Conservation (phyloP, 805 yeast species). For the Ogataea corticis region DNA sequence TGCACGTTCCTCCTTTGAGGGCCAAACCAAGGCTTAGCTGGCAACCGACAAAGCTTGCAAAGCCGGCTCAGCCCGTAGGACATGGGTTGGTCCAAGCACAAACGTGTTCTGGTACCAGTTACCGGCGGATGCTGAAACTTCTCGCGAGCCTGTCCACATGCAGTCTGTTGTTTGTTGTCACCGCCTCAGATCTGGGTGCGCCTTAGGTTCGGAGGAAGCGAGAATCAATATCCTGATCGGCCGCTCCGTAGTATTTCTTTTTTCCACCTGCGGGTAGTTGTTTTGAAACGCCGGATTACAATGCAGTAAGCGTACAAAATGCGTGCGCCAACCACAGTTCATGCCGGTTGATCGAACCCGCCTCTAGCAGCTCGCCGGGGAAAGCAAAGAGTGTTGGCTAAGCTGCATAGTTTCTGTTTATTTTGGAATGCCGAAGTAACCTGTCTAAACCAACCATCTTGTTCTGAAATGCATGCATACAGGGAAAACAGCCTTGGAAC, state of each 20-base stretch:
- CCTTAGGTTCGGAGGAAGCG: no score
- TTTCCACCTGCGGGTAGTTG: not conserved
- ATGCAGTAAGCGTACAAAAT: not conserved
- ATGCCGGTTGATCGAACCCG: no score
- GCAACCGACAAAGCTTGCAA: not conserved
- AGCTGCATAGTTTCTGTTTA: not conserved
- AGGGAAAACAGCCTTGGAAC: not conserved
- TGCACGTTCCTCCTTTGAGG: not conserved
- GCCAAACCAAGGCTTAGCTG: not conserved
- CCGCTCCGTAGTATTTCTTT: not conserved
- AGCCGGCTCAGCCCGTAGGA: no score
- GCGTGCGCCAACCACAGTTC: not conserved
- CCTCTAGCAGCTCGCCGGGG: no score
- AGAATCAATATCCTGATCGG: not conserved
- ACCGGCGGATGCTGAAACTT: no score
- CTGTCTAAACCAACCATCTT: no score
- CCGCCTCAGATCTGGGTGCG: no score
- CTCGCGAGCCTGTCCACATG: no score
- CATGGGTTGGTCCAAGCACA: no score
- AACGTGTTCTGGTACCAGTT: no score
- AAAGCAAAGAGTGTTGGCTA: not conserved
- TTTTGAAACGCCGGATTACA: not conserved
- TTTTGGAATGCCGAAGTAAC: slow-evolving; percentile 2
- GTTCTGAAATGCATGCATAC: not conserved
- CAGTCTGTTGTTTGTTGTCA: no score